Base-by-base conservation (phyloP, 306 rosid genomes). In the Psophocarpus tetragonolobus region DNA sequence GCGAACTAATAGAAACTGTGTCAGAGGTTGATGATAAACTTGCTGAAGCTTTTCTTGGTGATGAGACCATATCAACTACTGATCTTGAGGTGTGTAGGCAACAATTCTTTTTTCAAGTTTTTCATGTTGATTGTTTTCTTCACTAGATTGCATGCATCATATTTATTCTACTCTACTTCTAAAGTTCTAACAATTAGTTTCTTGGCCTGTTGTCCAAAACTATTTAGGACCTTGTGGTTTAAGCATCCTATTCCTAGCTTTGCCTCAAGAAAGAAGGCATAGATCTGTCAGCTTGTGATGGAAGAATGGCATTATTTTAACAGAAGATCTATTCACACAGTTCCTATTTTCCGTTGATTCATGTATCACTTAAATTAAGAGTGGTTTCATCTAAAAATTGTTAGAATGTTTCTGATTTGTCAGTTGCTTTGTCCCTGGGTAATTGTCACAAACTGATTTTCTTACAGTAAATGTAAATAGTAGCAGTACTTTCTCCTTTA, bases 11-110 rank as follows among this genome's bases (percentile, higher is more conserved):
- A 76, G 99, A 95, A 81, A 81, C 84, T 77, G 97, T 92, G 53
- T 95, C 97, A 9, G 99, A 95, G 84, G 97, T 95, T 62, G 99
- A 95, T 44, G 99, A 95, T 81, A 84, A 83, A 85, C 99, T 95
- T 81, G 99, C 99, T 67, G 97, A 95, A 85, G 87, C 88, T 75
- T 95, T 95, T 90, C 93, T 95, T 4, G 84, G 85, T 70, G 99
- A 91, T 74, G 96, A 92, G 62, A 88, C 97, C 57, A 87, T 95
- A 84, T 86, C 97, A 33, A 60, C 97, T 64, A 68, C 89, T 54
- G 97, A 92, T 82, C 94, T 95, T 68, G 96, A 88, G 97, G 99
- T 92, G 76, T 73, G 74, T 56, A 71, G 65, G n/a, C 45, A 60
- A 26, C 76, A 45, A 42, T 56, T 27, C 3, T 58, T 24, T 66